Base-by-base conservation (phyloP, 1,284 basidiomycete species). In the Amylostereum chailletii region DNA sequence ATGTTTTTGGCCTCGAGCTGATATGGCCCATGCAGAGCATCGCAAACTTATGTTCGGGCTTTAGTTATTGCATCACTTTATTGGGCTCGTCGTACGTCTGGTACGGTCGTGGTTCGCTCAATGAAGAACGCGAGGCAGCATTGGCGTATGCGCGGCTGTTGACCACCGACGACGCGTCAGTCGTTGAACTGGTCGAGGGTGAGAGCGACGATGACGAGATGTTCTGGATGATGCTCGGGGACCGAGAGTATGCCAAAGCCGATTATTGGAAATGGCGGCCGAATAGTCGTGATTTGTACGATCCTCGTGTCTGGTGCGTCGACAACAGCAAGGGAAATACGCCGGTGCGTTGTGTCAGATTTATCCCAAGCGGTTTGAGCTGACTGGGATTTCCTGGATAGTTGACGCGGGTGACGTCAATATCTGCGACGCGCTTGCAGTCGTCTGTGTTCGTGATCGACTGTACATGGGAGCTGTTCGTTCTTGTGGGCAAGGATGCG, bases 141-240 rank as follows among this genome's bases (percentile, higher is more conserved):
- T 55, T 76, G 9, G 63, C 68, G 52, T 90, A 90, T 61, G 83
- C 76, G 4, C 64, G 68, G 41, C 64, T 62, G 4, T 65, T 89
- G 32, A 65, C 68, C 1, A 56, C 61, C 5, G 67, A 65, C 32
- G 62, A 68, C 3, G 64, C 64, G 3, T 62, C 61, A 8, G 64
- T 79, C 27, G 63, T 77, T 5, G 80, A 84, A 52, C 70, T 88
- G 5, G 56, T 62, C 2, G 84, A 90, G 59, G 77, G 77, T n/a
- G 74, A 77, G 55, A 74, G 74, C 47, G 74, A 76, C 30, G 65
- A 73, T 30, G 83, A 88, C 49, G 84, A 88, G 50, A 80, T 89
- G 76, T 89, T 90, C 59, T 88, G 87, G 84, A 81, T 86, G 78
- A 75, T 86, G 42, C 70, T 90, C 7, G 87, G 87, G 6, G 77